Evolutionary conservation across 23 red algal species (phyloP).

Genomic region (Agarophyton chilense): DNA sequence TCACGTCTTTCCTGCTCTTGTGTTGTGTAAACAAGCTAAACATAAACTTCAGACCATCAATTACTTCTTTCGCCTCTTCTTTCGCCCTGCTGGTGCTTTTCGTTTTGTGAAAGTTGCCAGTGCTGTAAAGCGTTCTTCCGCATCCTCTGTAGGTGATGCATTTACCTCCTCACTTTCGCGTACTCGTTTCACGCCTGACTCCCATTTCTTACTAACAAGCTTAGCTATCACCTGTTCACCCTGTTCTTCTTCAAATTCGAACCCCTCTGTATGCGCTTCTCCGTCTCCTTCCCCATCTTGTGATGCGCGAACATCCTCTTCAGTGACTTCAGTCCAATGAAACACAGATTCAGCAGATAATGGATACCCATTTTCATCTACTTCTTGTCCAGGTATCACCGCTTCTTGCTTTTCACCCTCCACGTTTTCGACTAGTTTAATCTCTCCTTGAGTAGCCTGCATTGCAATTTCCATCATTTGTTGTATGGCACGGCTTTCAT

Average conservation of each 20-base stretch:
- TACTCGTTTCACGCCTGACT: background rate
- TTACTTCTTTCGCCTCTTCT: slow-evolving; percentile 2
- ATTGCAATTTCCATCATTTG: slow-evolving; percentile 40
- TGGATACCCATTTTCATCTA: background rate
- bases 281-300: background rate
- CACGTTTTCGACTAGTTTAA: background rate
- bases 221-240: background rate
- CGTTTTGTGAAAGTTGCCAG: background rate
- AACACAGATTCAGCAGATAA: background rate
- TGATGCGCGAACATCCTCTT: background rate
- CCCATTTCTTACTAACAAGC: background rate
- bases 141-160: background rate
- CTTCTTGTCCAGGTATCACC: background rate
- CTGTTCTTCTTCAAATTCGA: background rate
- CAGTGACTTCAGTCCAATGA: background rate
- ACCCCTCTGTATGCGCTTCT: background rate
- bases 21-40: slow-evolving; percentile 39
- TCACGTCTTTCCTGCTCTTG: background rate
- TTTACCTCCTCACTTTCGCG: background rate
- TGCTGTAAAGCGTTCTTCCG: background rate
- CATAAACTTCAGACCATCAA: background rate
- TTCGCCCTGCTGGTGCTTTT: background rate
- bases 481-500: slow-evolving; percentile 2
- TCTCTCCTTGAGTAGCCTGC: background rate
- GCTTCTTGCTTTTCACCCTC: background rate